Base-by-base conservation (phyloP, 2,329 filamentous ascomycete genomes). In the Monosporascus sp. region DNA sequence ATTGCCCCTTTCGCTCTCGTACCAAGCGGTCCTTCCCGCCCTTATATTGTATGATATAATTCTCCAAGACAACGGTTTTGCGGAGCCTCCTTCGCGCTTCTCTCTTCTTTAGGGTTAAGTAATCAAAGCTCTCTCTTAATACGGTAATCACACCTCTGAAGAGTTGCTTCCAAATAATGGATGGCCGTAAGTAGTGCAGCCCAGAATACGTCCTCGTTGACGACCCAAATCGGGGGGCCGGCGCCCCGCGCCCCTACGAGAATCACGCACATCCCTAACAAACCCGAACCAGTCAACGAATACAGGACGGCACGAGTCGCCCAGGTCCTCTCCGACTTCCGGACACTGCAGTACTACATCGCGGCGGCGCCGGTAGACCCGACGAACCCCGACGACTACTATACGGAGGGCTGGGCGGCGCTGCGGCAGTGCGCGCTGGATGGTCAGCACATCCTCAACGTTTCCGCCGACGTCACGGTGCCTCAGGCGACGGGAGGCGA, bases 401-500 rank as follows among this genome's bases (percentile, higher is more conserved):
- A 82, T 68, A 83, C 82, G 14, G 81, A 84, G 57, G 83, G 83
- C 22, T 87, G 82, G 81, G 75, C 78, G 5, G 77, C 77, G 17
- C 70, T 87, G 49, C 78, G 83, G 43, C 83, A 87, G 68, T 85
- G 82, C 69, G 73, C 76, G 49, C 63, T 83, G 43, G 83, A 86
- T 60, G 83, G 83, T 6, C 82, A 84, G 63, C 76, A 84, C 68
- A 85, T 87, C 58, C 75, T 86, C 56, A 82, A 85, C 63, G 82
- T 80, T 61, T 82, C 80, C 22, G 82, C 82, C 41, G 83, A 86
- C 66, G 82, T 81, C 17, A 75, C 73, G 50, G 82, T 85, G 14
- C 81, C 82, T 4, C 69, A 72, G 45, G 68, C 76, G 47, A 67
- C 66, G 47, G 82, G 81, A 51, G 80, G 80, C 11, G 75, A 78